phyloP scores from a whole-genome alignment of 768 basidiomycete genomes.

The Neoboletus brunneissimus region DNA sequence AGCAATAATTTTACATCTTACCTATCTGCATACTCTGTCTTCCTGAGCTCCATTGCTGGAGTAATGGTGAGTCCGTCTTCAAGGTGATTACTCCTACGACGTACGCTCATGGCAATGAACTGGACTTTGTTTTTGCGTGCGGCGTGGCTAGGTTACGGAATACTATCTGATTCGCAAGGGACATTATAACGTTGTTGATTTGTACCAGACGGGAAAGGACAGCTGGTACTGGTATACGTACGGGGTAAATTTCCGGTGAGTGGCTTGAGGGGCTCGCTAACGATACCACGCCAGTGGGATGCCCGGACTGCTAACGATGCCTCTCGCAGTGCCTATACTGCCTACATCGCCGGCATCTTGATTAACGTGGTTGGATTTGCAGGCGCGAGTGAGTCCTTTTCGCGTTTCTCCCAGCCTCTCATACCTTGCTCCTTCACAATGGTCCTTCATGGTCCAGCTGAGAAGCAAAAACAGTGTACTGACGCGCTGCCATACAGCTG shows the following conservation, averaged over 20 bases:
- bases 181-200: conserved; percentile 66
- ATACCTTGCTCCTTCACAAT: background rate
- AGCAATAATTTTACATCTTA: conserved; percentile 79
- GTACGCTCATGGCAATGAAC: background rate
- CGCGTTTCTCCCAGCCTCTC: background rate
- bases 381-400: conserved; percentile 54
- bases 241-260: conserved; percentile 68
- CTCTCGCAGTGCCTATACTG: conserved; percentile 52
- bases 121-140: background rate
- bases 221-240: conserved; percentile 77
- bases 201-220: conserved; percentile 55
- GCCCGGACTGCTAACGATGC: background rate
- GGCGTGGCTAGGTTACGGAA: conserved; percentile 56
- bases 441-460: background rate
- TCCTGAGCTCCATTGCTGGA: conserved; percentile 76
- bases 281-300: background rate
- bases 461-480: background rate
- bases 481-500: conserved; percentile 40
- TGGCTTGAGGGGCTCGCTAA: background rate
- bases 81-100: background rate
- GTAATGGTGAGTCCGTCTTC: conserved; percentile 55
- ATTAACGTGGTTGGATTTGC: conserved; percentile 84
- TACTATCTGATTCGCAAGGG: conserved; percentile 74
- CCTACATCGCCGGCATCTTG: conserved; percentile 70
- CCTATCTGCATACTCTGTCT: conserved; percentile 79